Evolutionary conservation across 1,284 basidiomycete genomes (phyloP), one percentile per base, ranked within the genome.

Genomic region (Fomitopsis betulina): DNA sequence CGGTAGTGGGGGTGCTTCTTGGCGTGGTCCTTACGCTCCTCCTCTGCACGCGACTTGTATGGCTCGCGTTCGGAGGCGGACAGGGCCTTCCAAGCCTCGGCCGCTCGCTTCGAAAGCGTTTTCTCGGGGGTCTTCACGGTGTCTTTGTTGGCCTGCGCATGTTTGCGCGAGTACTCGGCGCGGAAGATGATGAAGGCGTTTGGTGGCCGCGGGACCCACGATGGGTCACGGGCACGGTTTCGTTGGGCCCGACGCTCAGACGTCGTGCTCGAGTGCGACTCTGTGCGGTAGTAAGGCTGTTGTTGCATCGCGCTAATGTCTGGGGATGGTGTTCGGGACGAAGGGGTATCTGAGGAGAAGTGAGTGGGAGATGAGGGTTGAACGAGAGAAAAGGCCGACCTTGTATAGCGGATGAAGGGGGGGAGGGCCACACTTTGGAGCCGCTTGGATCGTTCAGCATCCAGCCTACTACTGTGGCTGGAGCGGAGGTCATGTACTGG

Each of bases 141-240:
- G 53, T 47, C 59, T 59, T 45, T 13, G 37, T 65, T 60, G 13
- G 51, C 45, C 42, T 53, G 55, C 15, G 72, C 68, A 50, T 78
- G 73, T 56, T 70, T 64, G 63, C 70, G 71, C 50, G 79, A 80
- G 65, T 86, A 93, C 65, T 92, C 85, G 63, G 87, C 87, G 30
- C 93, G 86, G 73, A 93, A 96, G 62, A 95, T 82, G 70, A 96
- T 94, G 75, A 94, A 96, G 30, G 91, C 85, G 69, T 96, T 96
- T 7, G 87, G 82, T 1, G 94, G 93, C 9, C 93, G 85, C 47
- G 91, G 89, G 60, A 93, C 83, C 78, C 90, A 91, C 25, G 77
- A 77, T 0, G 86, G 78, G 63, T 85, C 67, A 55, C 73, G 68
- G 59, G 65, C 59, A 23, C 70, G 69, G 50, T 78, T 70, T 12